Conservation (phyloP, 1,139 yeast species). For the Taphrina wiesneri region DNA sequence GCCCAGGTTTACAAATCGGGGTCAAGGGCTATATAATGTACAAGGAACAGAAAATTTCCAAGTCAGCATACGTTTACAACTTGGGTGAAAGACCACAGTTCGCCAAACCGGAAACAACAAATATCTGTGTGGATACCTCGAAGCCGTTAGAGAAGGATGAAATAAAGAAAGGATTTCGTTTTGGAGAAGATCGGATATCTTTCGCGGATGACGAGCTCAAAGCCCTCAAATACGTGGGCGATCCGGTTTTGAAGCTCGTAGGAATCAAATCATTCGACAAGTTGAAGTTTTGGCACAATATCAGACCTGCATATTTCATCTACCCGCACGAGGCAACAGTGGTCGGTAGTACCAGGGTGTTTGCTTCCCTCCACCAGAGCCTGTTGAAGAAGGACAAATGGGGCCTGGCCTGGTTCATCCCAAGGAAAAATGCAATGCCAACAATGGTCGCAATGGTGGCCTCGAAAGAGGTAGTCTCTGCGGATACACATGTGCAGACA, state of each 20-base stretch:
- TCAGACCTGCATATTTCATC: slow-evolving; percentile 61
- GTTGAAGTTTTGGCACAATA: slow-evolving; percentile 50
- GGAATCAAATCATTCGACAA: slow-evolving; percentile 60
- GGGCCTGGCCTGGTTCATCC: slow-evolving; percentile 73
- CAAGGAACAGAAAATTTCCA: slow-evolving; percentile 55
- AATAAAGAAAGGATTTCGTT: slow-evolving; percentile 48
- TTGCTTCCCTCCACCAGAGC: slow-evolving; percentile 66
- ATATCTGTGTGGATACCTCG: slow-evolving; percentile 50
- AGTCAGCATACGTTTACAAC: slow-evolving; percentile 54
- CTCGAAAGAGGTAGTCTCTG: slow-evolving; percentile 35
- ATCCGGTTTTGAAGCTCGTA: slow-evolving; percentile 56
- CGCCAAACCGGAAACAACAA: slow-evolving; percentile 56
- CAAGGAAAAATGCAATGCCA: slow-evolving; percentile 59
- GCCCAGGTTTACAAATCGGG: slow-evolving; percentile 60
- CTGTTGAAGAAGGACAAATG: slow-evolving; percentile 56
- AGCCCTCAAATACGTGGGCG: slow-evolving; percentile 47
- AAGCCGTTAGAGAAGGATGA: slow-evolving; percentile 49
- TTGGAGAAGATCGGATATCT: slow-evolving; percentile 53
- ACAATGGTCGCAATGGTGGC: slow-evolving; percentile 52
- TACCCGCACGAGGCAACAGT: slow-evolving; percentile 59
- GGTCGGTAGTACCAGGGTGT: slow-evolving; percentile 65
- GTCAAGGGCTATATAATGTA: slow-evolving; percentile 71
- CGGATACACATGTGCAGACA: slow-evolving; percentile 36
- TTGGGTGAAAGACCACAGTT: slow-evolving; percentile 55
- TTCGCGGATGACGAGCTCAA: slow-evolving; percentile 48